Percentiles rank a stretch among this genome's conserved stretches.
phyloP scores from a whole-genome alignment of 441 rosid genomes.

The Adansonia grandidieri region DNA sequence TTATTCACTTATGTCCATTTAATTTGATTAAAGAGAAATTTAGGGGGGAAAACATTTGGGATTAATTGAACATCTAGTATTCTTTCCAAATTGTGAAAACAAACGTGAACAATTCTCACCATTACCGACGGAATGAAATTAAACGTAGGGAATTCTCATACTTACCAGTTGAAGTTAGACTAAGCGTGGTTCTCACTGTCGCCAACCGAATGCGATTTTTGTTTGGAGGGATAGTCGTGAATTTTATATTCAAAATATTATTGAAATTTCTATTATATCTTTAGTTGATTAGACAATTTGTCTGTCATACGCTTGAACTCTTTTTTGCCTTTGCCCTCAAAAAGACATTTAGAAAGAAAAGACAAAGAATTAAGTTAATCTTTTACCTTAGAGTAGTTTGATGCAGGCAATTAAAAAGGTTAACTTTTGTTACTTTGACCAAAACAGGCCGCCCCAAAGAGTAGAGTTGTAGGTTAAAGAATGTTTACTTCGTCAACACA shows the following conservation, averaged over 20 bases:
- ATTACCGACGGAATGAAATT: too few relatives aligned
- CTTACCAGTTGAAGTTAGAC: neutral
- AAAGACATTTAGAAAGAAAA: neutral
- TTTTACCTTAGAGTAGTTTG: neutral
- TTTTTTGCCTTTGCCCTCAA: too few relatives aligned
- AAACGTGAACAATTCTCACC: neutral
- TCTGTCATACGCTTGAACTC: neutral
- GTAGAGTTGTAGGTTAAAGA: neutral
- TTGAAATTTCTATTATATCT: neutral
- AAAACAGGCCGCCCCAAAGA: neutral
- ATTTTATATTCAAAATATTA: neutral
- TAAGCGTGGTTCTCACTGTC: too few relatives aligned
- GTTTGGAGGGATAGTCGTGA: too few relatives aligned
- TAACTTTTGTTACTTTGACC: neutral
- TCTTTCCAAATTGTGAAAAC: too few relatives aligned
- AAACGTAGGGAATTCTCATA: neutral
- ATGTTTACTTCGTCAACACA: conserved; percentile 14
- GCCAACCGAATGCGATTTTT: neutral
- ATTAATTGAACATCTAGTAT: neutral
- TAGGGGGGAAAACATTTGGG: neutral
- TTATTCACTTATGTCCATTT: neutral
- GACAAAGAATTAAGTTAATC: conserved; percentile 2
- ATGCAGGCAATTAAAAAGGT: neutral
- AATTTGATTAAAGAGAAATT: neutral
- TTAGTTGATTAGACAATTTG: neutral